These are phyloP conservation scores for Schwanniomyces etchellsii DNA, from an alignment of 1,139 yeast genomes.

Conservation along the genomic window DNA sequence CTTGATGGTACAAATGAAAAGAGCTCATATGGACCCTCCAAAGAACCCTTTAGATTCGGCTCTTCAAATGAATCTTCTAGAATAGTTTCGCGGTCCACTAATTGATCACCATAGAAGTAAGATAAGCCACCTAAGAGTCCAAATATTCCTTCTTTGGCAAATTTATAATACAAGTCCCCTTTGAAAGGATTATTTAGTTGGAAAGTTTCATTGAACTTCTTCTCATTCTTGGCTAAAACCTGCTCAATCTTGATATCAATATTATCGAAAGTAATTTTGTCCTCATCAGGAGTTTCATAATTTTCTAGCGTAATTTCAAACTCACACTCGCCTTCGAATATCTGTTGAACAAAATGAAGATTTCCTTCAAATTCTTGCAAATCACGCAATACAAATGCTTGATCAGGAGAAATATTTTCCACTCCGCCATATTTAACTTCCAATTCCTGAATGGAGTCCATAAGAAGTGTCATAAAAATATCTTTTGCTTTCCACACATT, in stretches of 20 bases:
- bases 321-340: slow-evolving; percentile 70
- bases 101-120: slow-evolving; percentile 80
- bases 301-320: slow-evolving; percentile 63
- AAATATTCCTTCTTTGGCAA: slow-evolving; percentile 76
- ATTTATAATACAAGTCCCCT: slow-evolving; percentile 37
- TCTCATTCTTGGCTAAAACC: slow-evolving; percentile 39
- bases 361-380: slow-evolving; percentile 64
- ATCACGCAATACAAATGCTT: slow-evolving; percentile 54
- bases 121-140: slow-evolving; percentile 88
- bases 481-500: slow-evolving; percentile 79
- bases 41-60: slow-evolving; percentile 43
- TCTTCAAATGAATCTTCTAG: slow-evolving; percentile 62
- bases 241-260: slow-evolving; percentile 34
- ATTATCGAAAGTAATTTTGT: slow-evolving; percentile 37
- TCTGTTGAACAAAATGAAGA: slow-evolving; percentile 71
- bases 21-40: slow-evolving; percentile 66
- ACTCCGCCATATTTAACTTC: slow-evolving; percentile 28
- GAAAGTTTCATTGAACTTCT: slow-evolving; percentile 52
- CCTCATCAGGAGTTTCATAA: slow-evolving; percentile 32
- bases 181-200: slow-evolving; percentile 52
- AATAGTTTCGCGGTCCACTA: slow-evolving; percentile 69
- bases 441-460: slow-evolving; percentile 58
- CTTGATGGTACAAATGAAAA: slow-evolving; percentile 88
- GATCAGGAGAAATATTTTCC: slow-evolving; percentile 39
- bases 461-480: slow-evolving; percentile 61